Percentiles rank a stretch among this genome's conserved stretches.
phyloP scores from a whole-genome alignment of 768 basidiomycete species.

The Cystobasidium ongulense region DNA sequence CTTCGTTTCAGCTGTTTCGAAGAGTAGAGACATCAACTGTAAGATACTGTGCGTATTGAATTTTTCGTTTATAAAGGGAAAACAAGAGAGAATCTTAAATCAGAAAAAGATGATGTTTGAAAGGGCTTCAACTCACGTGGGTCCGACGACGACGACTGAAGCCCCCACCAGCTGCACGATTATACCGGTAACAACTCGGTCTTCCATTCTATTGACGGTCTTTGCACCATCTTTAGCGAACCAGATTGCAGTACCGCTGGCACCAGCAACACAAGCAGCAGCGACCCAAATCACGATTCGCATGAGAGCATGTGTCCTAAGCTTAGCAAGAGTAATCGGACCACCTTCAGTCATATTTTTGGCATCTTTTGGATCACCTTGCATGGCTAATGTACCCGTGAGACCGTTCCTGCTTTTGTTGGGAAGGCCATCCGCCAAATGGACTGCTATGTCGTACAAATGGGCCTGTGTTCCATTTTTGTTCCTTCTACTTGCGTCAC shows the following conservation, averaged over 20 bases:
- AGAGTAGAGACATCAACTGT: too few species aligned
- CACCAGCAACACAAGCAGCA: neutral
- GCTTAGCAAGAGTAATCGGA: neutral
- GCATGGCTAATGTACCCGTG: neutral
- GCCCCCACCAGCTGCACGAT: neutral
- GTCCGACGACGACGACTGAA: neutral
- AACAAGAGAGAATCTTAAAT: too few species aligned
- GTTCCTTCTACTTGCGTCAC: too few species aligned
- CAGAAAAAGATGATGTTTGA: too few species aligned
- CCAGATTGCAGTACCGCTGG: neutral
- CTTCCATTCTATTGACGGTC: neutral
- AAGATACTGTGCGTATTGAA: too few species aligned
- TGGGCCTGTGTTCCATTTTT: too few species aligned
- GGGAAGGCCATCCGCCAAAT: too few species aligned
- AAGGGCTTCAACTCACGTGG: neutral
- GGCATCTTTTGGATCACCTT: neutral
- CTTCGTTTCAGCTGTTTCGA: too few species aligned
- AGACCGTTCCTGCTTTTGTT: too few species aligned
- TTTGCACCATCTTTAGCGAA: neutral
- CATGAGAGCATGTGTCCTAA: neutral
- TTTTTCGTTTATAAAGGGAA: too few species aligned
- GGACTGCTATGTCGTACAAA: too few species aligned
- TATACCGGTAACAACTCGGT: neutral
- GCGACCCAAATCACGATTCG: neutral
- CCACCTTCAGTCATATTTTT: constrained; percentile 2